Conservation (phyloP, 345 rosid species). For the Kandelia obovata region DNA sequence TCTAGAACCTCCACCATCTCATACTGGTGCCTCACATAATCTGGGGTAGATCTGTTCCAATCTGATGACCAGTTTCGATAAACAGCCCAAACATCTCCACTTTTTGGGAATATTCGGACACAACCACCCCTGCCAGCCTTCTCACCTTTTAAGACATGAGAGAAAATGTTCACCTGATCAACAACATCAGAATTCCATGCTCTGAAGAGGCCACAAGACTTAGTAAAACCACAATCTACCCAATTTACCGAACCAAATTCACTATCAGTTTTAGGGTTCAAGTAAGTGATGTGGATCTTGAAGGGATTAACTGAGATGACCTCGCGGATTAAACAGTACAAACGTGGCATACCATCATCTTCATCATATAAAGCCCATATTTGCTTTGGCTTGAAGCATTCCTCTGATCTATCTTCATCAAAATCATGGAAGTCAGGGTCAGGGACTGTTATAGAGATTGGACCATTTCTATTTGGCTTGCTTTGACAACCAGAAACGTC, state of each 20-base stretch:
- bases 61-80: constrained; percentile 85
- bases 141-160: constrained; percentile 76
- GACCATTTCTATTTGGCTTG: constrained; percentile 38
- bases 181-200: constrained; percentile 67
- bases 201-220: constrained; percentile 97
- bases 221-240: constrained; percentile 79
- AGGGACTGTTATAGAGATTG: constrained; percentile 72
- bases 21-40: constrained; percentile 70
- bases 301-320: constrained; percentile 80
- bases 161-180: constrained; percentile 91
- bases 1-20: constrained; percentile 98
- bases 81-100: constrained; percentile 93
- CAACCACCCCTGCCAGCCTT: constrained; percentile 98
- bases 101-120: constrained; percentile 80
- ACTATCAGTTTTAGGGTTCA: constrained; percentile 80
- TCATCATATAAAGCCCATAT: constrained; percentile 98
- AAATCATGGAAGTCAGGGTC: constrained; percentile 97
- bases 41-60: constrained; percentile 84
- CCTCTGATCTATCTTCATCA: constrained; percentile 84
- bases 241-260: constrained; percentile 86
- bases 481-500: constrained; percentile 27
- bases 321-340: constrained; percentile 78
- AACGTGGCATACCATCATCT: constrained; percentile 97
- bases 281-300: constrained; percentile 77
- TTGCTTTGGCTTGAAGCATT: constrained; percentile 85